Percentiles rank a stretch among this genome's conserved stretches.
These are phyloP conservation scores for Monosporascus sp. DNA, from an alignment of 2,329 filamentous ascomycete species.

Conservation along the genomic window DNA sequence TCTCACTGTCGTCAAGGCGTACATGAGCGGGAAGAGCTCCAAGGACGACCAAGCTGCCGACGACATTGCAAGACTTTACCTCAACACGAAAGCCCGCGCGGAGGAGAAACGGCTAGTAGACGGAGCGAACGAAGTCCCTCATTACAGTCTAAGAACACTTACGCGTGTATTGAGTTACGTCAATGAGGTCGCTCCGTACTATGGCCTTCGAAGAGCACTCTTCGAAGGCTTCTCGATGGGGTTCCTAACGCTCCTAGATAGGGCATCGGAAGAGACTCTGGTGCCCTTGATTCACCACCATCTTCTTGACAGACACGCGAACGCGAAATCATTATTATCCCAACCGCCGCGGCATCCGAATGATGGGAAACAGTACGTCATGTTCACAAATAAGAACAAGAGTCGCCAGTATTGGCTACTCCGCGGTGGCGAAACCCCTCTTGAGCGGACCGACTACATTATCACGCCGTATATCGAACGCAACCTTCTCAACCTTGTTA, in stretches of 20 bases:
- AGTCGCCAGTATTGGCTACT: conserved; percentile 84
- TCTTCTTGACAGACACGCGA: conserved; percentile 65
- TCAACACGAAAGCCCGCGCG: conserved; percentile 77
- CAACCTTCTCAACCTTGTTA: conserved; percentile 89
- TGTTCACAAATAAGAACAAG: conserved; percentile 60
- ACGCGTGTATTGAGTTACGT: conserved; percentile 88
- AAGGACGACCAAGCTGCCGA: conserved; percentile 69
- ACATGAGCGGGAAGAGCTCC: conserved; percentile 66
- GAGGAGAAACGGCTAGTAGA: conserved; percentile 84
- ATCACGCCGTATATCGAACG: conserved; percentile 92
- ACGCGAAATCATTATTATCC: conserved; percentile 66
- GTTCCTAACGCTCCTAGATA: conserved; percentile 83
- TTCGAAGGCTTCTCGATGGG: conserved; percentile 98
- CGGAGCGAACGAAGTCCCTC: conserved; percentile 89
- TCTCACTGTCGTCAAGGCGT: conserved; percentile 80
- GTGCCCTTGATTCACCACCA: conserved; percentile 75
- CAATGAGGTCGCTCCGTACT: conserved; percentile 74
- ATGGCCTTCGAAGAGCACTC: conserved; percentile 77
- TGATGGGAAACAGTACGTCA: conserved; percentile 73
- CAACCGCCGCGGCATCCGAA: conserved; percentile 72
- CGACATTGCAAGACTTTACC: conserved; percentile 81
- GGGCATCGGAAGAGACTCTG: conserved; percentile 73
- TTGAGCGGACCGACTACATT: conserved; percentile 85
- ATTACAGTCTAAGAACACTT: conserved; percentile 92
- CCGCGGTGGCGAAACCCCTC: conserved; percentile 60